Evolutionary conservation across 2,329 filamentous ascomycete genomes (phyloP).

Genomic region (Botrytis elliptica): DNA sequence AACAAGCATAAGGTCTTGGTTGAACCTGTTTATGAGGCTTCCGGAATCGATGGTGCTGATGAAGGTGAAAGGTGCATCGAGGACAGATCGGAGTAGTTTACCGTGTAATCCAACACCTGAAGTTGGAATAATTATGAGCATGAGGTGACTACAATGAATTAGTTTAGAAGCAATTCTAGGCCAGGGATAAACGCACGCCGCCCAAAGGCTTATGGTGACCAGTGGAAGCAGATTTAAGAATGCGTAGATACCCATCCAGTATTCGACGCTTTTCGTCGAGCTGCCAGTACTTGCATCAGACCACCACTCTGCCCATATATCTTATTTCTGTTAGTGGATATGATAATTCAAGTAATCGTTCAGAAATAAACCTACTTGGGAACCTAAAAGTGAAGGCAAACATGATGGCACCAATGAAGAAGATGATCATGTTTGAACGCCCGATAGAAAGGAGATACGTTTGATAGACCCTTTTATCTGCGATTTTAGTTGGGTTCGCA

Average conservation of each 20-base stretch:
- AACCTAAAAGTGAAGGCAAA: background rate
- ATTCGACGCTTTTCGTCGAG: background rate
- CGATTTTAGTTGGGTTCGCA: background rate
- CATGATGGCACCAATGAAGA: background rate
- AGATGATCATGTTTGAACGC: background rate
- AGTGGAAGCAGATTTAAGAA: background rate
- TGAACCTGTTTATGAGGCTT: conserved; percentile 31
- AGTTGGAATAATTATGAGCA: conserved; percentile 40
- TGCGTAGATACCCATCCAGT: conserved; percentile 2
- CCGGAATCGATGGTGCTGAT: conserved; percentile 30
- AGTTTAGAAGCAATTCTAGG: background rate
- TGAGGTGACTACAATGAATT: conserved; percentile 40
- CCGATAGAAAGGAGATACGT: background rate
- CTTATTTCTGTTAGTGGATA: background rate
- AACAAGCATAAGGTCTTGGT: conserved; percentile 13
- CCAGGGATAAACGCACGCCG: background rate
- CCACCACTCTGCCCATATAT: background rate
- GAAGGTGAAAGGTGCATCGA: conserved; percentile 42
- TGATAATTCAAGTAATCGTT: background rate
- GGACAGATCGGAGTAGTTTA: conserved; percentile 48
- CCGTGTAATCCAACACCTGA: conserved; percentile 44
- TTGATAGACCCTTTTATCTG: background rate
- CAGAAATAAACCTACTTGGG: background rate
- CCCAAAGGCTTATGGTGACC: background rate
- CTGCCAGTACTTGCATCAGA: background rate